A percentile compares a stretch with the other conserved stretches of the same genome.
phyloP scores from a whole-genome alignment of 768 basidiomycete species.

The Mrakia blollopis region DNA sequence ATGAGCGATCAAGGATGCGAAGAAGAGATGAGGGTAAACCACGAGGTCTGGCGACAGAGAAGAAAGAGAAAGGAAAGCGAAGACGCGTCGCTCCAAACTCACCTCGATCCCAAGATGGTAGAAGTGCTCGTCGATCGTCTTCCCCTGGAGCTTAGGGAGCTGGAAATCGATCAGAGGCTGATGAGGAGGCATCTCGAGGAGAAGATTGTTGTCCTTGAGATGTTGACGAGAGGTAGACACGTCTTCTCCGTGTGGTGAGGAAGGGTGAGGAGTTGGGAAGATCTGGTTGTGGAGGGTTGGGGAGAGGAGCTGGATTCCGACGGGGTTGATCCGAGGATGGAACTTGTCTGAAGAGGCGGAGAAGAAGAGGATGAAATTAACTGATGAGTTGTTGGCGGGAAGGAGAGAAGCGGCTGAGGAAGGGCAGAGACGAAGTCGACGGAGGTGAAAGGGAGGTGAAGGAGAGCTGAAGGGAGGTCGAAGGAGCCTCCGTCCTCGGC shows the following conservation, averaged over 20 bases:
- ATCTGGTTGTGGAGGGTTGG: slow-evolving; percentile 73
- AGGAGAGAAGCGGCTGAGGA: not conserved
- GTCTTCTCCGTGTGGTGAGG: slow-evolving; percentile 56
- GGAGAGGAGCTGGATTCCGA: slow-evolving; percentile 91
- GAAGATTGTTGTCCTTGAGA: slow-evolving; percentile 69
- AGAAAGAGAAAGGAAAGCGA: not conserved
- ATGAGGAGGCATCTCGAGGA: slow-evolving; percentile 64
- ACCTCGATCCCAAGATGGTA: slow-evolving; percentile 63
- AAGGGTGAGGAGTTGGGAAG: slow-evolving; percentile 56
- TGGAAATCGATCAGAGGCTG: slow-evolving; percentile 75
- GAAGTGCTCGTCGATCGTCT: slow-evolving; percentile 82
- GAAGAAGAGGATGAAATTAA: too few species aligned
- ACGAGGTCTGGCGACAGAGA: not conserved
- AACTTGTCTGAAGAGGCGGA: not conserved
- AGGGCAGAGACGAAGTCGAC: not conserved
- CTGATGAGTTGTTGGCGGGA: too few species aligned
- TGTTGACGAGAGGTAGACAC: slow-evolving; percentile 75
- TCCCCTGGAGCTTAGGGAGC: slow-evolving; percentile 76
- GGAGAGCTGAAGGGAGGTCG: not conserved
- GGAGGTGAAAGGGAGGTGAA: too few species aligned
- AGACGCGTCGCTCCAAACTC: not conserved
- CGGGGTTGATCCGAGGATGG: slow-evolving; percentile 57
- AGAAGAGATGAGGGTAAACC: too few species aligned
- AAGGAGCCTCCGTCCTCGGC: too few species aligned
- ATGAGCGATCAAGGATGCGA: not conserved